Conservation (phyloP, 1,284 basidiomycete genomes). For the Xerocomus minutiporus region DNA sequence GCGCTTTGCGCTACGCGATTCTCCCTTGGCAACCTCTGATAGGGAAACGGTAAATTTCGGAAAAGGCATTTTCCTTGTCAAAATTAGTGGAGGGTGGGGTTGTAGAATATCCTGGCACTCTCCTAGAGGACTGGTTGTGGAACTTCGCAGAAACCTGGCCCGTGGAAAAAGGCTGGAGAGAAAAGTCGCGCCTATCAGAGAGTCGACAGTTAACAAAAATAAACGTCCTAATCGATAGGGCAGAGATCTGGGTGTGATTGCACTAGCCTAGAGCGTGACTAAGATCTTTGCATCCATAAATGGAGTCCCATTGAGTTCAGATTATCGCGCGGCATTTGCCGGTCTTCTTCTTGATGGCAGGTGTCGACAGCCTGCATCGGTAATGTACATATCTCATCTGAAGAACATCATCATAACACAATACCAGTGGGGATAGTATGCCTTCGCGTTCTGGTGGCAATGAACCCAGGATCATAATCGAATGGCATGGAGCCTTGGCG, state of each 20-base stretch:
- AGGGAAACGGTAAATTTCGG: slow-evolving; percentile 44
- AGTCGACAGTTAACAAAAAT: background rate
- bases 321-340: background rate
- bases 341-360: background rate
- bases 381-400: too few relatives aligned
- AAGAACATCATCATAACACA: too few relatives aligned
- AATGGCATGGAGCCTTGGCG: background rate
- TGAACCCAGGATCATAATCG: background rate
- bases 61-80: slow-evolving; percentile 30
- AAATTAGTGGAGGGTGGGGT: background rate
- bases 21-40: slow-evolving; percentile 36
- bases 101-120: background rate
- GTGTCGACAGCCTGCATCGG: too few relatives aligned
- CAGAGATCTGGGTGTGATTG: too few relatives aligned
- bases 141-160: background rate
- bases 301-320: too few relatives aligned
- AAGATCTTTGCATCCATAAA: too few relatives aligned
- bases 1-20: slow-evolving; percentile 54
- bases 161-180: background rate
- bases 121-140: background rate
- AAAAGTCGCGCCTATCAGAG: background rate
- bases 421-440: background rate
- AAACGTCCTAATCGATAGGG: background rate
- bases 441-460: background rate
- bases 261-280: too few relatives aligned